phyloP scores from a whole-genome alignment of 1,284 basidiomycete species.

The Ganoderma sinense region DNA sequence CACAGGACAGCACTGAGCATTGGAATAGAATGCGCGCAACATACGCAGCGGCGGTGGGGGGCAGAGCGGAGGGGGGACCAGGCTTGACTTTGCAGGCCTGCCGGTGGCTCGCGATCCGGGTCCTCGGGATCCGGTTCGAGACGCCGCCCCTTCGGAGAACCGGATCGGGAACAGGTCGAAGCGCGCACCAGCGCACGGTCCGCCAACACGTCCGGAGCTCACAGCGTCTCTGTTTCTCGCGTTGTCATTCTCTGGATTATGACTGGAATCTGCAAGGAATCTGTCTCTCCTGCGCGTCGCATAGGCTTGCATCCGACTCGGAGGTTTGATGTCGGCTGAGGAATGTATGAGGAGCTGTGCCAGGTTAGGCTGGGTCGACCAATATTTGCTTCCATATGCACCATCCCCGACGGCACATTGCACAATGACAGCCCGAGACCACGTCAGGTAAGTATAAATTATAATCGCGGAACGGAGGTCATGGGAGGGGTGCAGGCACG shows the following conservation, averaged over 20 bases:
- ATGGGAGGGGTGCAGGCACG: conserved; percentile 16
- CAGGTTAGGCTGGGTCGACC: not conserved
- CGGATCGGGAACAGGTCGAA: too few relatives aligned
- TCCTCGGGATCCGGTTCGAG: too few relatives aligned
- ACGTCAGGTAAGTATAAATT: too few relatives aligned
- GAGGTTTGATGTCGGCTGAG: not conserved
- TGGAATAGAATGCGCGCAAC: not conserved
- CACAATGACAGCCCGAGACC: conserved; percentile 5
- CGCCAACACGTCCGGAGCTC: not conserved
- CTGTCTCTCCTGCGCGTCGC: not conserved
- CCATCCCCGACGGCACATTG: not conserved
- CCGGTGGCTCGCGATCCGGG: too few relatives aligned
- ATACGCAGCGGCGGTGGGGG: too few relatives aligned
- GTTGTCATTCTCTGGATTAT: not conserved
- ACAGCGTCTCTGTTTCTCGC: not conserved
- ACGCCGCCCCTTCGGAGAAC: too few relatives aligned
- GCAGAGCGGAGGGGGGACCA: too few relatives aligned
- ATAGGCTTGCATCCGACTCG: not conserved
- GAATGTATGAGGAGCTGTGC: not conserved
- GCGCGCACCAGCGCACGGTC: too few relatives aligned
- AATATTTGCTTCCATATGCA: too few relatives aligned
- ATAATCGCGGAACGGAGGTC: conserved; percentile 4
- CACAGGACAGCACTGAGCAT: not conserved
- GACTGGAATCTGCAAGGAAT: not conserved
- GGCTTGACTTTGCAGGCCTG: too few relatives aligned